Percentiles rank a stretch among this genome's conserved stretches.
Evolutionary conservation across 805 yeast genomes (phyloP).

Genomic region (Kazachstania psychrophila): DNA sequence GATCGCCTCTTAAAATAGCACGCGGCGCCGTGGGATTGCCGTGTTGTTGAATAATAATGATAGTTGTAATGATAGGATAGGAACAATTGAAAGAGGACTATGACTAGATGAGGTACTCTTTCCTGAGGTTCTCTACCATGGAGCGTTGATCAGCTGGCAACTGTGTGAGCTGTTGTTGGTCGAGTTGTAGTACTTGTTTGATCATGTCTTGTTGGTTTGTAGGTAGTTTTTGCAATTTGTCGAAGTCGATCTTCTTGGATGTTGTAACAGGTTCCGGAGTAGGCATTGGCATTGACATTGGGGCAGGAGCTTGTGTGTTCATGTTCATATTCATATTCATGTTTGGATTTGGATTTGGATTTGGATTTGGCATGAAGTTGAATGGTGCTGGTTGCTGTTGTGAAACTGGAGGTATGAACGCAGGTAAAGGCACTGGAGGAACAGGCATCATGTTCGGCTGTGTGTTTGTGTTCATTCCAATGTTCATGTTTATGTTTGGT

Average conservation of each 20-base stretch:
- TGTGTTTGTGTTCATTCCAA: neutral
- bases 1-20: no score
- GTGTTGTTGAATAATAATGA: no score
- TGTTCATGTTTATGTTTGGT: no score
- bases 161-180: constrained; percentile 34
- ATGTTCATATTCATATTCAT: constrained; percentile 1
- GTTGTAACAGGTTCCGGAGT: constrained; percentile 11
- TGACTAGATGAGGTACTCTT: constrained; percentile 38
- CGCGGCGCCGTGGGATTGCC: no score
- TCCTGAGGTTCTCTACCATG: constrained; percentile 47
- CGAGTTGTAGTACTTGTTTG: constrained; percentile 38
- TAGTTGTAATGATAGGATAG: no score
- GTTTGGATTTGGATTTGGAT: constrained; percentile 6
- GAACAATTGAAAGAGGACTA: no score
- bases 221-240: constrained; percentile 43
- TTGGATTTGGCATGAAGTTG: no score
- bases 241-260: constrained; percentile 33
- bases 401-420: no score
- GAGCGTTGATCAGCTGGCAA: constrained; percentile 39
- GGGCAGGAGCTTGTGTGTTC: constrained; percentile 8
- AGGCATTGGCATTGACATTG: constrained; percentile 6
- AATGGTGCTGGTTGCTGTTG: no score
- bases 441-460: no score
- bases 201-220: constrained; percentile 50
- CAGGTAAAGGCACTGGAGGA: no score